Evolutionary conservation across 2,329 filamentous ascomycete genomes (phyloP).

Genomic region (Botrytis galanthina): DNA sequence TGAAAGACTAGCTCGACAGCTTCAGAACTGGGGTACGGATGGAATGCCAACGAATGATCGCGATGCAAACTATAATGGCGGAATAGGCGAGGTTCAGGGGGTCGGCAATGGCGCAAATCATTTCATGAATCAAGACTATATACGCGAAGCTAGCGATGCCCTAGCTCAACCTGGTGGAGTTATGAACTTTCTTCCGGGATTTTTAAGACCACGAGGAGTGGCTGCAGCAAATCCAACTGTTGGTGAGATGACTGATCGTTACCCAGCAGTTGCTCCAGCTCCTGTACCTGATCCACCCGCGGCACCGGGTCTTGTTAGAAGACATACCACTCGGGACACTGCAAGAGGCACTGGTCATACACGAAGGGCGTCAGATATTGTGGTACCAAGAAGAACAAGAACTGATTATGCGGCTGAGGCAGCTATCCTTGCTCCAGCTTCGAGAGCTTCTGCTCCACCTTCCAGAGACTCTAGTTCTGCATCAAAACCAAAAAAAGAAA

Average conservation of each 20-base stretch:
- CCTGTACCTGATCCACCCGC: constrained; percentile 21
- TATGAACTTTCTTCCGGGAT: constrained; percentile 36
- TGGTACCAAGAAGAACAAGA: constrained; percentile 32
- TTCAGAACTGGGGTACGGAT: constrained; percentile 46
- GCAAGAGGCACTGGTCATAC: constrained; percentile 23
- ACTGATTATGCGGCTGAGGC: constrained; percentile 34
- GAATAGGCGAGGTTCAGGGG: constrained; percentile 45
- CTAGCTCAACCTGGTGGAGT: constrained; percentile 33
- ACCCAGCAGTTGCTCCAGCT: constrained; percentile 22
- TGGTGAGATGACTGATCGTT: constrained; percentile 27
- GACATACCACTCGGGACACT: constrained; percentile 33
- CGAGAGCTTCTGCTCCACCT: constrained; percentile 13
- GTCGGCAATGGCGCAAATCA: constrained; percentile 54
- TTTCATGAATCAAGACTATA: constrained; percentile 61
- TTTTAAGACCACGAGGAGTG: constrained; percentile 29
- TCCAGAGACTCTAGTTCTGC: constrained; percentile 3
- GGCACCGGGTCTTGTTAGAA: constrained; percentile 28
- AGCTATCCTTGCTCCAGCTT: constrained; percentile 31
- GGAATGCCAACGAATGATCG: constrained; percentile 24
- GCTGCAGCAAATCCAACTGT: constrained; percentile 20
- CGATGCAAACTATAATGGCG: constrained; percentile 42
- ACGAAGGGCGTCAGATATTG: constrained; percentile 27
- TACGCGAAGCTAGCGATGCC: constrained; percentile 40
- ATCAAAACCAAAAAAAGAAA: not conserved
- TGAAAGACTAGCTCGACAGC: constrained; percentile 49